phyloP scores from a whole-genome alignment of 148 eudicot species.

The Tetragonia tetragonoides region DNA sequence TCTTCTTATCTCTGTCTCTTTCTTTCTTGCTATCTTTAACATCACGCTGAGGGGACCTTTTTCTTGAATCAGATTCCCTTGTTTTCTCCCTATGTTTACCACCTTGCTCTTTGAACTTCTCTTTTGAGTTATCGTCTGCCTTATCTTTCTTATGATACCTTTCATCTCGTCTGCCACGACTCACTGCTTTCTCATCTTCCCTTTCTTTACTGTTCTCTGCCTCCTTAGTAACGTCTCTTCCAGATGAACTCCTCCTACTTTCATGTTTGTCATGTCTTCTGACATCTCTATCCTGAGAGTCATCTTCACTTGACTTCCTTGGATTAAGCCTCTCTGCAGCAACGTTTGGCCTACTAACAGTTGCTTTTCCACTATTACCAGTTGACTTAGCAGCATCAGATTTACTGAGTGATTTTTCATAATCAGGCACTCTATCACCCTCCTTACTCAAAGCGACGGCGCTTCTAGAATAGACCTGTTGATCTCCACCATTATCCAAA shows the following conservation, averaged over 20 bases:
- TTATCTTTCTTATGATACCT: constrained; percentile 48
- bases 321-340: constrained; percentile 26
- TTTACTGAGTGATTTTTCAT: constrained; percentile 22
- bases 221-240: constrained; percentile 40
- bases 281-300: constrained; percentile 40
- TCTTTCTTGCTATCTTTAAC: constrained; percentile 55
- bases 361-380: constrained; percentile 32
- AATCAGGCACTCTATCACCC: constrained; percentile 25
- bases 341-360: constrained; percentile 32
- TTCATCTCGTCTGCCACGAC: constrained; percentile 48
- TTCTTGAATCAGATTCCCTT: constrained; percentile 58
- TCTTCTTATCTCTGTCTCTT: constrained; percentile 49
- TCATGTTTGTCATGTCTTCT: constrained; percentile 50
- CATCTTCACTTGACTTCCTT: constrained; percentile 37
- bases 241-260: constrained; percentile 42
- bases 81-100: constrained; percentile 46
- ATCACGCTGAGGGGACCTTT: constrained; percentile 47
- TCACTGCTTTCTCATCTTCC: constrained; percentile 44
- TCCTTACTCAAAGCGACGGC: constrained; percentile 23
- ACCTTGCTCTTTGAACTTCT: constrained; percentile 54
- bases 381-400: constrained; percentile 38
- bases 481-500: constrained; percentile 22
- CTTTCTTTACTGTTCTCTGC: constrained; percentile 39
- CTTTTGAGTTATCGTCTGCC: constrained; percentile 47
- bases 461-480: constrained; percentile 21